Evolutionary conservation across 1,139 yeast species (phyloP).

Genomic region (Magnusiomyces tetraspermus): DNA sequence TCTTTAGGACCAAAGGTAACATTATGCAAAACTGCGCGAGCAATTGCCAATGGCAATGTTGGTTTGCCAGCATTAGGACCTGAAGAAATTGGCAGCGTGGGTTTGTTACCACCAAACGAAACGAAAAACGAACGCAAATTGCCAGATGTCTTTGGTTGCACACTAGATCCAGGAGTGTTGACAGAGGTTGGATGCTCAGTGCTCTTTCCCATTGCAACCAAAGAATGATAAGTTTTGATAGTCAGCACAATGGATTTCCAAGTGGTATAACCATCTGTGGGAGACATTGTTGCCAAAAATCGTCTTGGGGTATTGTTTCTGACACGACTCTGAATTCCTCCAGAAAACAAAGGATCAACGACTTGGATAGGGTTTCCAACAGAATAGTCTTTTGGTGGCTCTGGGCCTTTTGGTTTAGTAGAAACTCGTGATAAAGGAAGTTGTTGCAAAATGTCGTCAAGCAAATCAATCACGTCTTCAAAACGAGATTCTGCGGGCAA

Average conservation of each 20-base stretch:
- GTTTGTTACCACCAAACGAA: slow-evolving; percentile 17
- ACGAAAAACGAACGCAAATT: slow-evolving; percentile 21
- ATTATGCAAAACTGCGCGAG: slow-evolving; percentile 27
- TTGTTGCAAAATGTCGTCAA: background rate
- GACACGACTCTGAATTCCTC: slow-evolving; percentile 5
- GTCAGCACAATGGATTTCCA: slow-evolving; percentile 9
- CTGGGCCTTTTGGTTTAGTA: background rate
- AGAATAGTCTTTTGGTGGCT: background rate
- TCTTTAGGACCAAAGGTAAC: slow-evolving; percentile 16
- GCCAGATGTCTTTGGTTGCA: slow-evolving; percentile 16
- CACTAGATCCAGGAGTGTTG: background rate
- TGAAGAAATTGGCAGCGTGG: slow-evolving; percentile 9
- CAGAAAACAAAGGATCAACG: background rate
- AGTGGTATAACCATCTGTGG: slow-evolving; percentile 2
- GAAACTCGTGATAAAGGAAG: background rate
- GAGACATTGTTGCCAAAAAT: background rate
- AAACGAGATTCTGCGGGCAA: background rate
- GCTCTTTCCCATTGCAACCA: slow-evolving; percentile 26
- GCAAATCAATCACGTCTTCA: background rate
- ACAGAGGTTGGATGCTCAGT: slow-evolving; percentile 22
- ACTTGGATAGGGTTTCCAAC: background rate
- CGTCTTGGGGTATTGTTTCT: slow-evolving; percentile 1
- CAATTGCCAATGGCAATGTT: slow-evolving; percentile 23
- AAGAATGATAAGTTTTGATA: slow-evolving; percentile 1
- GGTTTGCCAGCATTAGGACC: slow-evolving; percentile 19